Conservation (phyloP, 352 stramenopile genomes). For the Albugo candida region DNA sequence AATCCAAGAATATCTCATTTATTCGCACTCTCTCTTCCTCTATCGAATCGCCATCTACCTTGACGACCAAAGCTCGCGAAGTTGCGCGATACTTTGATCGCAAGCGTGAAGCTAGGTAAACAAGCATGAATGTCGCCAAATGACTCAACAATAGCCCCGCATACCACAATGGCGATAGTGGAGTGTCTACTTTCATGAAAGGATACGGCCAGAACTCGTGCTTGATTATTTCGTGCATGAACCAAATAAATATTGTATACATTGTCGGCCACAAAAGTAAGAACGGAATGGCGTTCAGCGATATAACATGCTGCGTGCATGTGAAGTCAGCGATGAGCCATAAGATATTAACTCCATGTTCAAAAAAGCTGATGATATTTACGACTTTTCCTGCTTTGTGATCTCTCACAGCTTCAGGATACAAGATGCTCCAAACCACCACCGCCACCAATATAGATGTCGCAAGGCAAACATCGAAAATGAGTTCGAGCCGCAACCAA, state of each 20-base stretch:
- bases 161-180: constrained; percentile 56
- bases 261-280: constrained; percentile 34
- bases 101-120: constrained; percentile 30
- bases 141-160: constrained; percentile 29
- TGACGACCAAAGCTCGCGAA: too few relatives aligned
- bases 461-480: constrained; percentile 47
- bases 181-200: constrained; percentile 53
- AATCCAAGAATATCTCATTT: too few relatives aligned
- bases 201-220: constrained; percentile 66
- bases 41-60: too few relatives aligned
- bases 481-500: constrained; percentile 35
- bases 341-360: constrained; percentile 53
- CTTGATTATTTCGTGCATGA: constrained; percentile 42
- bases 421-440: constrained; percentile 61
- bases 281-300: constrained; percentile 30
- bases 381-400: constrained; percentile 31
- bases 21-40: too few relatives aligned
- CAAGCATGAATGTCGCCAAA: constrained; percentile 15
- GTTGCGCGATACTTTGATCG: too few relatives aligned
- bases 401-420: constrained; percentile 29
- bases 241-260: constrained; percentile 60
- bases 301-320: constrained; percentile 25
- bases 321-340: constrained; percentile 51
- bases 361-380: constrained; percentile 62
- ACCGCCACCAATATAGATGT: constrained; percentile 40